A percentile compares a stretch with the other conserved stretches of the same genome.
Evolutionary conservation across 768 basidiomycete species (phyloP).

Genomic region (Pleurotus citrinopileatus): DNA sequence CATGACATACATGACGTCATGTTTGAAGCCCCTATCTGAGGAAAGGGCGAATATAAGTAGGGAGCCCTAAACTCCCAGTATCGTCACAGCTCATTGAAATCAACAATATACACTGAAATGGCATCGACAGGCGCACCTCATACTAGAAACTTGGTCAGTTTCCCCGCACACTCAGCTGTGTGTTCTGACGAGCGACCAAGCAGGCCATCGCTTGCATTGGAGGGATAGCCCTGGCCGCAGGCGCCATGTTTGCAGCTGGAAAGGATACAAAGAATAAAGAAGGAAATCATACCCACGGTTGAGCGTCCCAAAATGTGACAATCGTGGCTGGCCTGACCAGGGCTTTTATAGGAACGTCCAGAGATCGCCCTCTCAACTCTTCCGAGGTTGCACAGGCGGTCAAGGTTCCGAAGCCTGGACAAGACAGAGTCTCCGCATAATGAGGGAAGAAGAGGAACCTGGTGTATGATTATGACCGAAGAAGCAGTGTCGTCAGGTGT

Average conservation of each 20-base stretch:
- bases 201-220: constrained; percentile 15
- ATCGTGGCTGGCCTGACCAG: not conserved
- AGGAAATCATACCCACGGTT: constrained; percentile 1
- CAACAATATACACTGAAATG: not conserved
- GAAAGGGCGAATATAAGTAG: not conserved
- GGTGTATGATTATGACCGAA: not conserved
- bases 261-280: constrained; percentile 11
- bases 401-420: not conserved
- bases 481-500: too few species aligned
- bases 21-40: not conserved
- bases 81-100: not conserved
- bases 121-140: not conserved
- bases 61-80: not conserved
- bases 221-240: constrained; percentile 11
- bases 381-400: constrained; percentile 1
- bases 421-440: not conserved
- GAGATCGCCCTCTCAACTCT: not conserved
- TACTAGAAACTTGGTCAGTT: not conserved
- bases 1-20: not conserved
- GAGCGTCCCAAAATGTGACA: not conserved
- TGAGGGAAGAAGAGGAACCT: not conserved
- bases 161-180: not conserved
- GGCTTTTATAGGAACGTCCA: not conserved
- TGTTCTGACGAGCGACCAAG: not conserved
- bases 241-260: constrained; percentile 11